Evolutionary conservation across 768 basidiomycete species (phyloP).

Genomic region (Agrocybe chaxingu): DNA sequence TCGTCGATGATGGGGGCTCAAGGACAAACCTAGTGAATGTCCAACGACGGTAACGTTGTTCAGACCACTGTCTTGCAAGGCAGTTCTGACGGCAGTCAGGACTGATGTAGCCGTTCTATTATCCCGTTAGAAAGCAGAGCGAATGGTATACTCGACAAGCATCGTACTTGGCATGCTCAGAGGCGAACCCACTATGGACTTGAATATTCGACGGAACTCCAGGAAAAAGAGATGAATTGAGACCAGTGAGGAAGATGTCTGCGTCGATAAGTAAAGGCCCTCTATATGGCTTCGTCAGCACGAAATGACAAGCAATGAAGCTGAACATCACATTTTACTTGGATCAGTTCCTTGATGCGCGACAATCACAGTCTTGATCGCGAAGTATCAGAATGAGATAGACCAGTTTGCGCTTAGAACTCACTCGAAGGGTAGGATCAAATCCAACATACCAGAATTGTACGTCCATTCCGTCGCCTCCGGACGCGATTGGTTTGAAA

Average conservation of each 20-base stretch:
- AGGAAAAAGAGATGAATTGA: conserved; percentile 40
- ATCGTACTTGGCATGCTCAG: conserved; percentile 38
- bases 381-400: neutral
- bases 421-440: conserved; percentile 30
- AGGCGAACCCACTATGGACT: conserved; percentile 42
- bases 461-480: conserved; percentile 39
- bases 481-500: conserved; percentile 47
- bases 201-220: conserved; percentile 35
- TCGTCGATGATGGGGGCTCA: conserved; percentile 9
- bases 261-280: conserved; percentile 36
- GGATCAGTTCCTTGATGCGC: conserved; percentile 34
- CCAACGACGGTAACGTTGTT: conserved; percentile 39
- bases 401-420: neutral
- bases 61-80: conserved; percentile 28
- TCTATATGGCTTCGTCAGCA: conserved; percentile 17
- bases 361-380: conserved; percentile 29
- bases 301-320: neutral
- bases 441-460: conserved; percentile 50
- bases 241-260: conserved; percentile 25
- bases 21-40: conserved; percentile 36
- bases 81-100: conserved; percentile 35
- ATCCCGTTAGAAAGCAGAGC: neutral
- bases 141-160: neutral
- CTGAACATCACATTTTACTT: conserved; percentile 26
- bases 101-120: conserved; percentile 36